A percentile compares a stretch with the other conserved stretches of the same genome.
Conservation (phyloP, 352 stramenopile genomes). For the Aphanomyces astaci region DNA sequence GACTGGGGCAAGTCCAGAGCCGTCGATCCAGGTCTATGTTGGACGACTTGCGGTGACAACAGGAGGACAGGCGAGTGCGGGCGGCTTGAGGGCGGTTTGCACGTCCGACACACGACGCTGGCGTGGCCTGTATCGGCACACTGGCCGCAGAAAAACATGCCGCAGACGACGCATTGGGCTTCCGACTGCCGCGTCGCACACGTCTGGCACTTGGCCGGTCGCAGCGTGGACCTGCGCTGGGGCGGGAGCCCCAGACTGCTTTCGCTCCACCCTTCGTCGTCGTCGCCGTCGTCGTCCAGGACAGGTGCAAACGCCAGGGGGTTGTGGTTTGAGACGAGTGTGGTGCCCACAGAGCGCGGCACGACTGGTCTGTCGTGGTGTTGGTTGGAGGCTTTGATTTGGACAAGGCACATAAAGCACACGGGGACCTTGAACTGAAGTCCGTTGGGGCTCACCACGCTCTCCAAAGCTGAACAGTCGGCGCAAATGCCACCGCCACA, state of each 20-base stretch:
- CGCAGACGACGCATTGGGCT: conserved; percentile 9
- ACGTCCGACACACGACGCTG: neutral
- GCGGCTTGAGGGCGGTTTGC: neutral
- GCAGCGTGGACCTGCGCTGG: neutral
- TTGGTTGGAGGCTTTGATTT: neutral
- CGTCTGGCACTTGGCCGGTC: neutral
- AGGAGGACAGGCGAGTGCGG: neutral
- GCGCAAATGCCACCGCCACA: conserved; percentile 1
- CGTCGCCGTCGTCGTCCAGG: neutral
- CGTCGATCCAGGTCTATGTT: too few relatives aligned
- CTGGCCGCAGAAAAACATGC: neutral
- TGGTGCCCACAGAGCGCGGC: neutral
- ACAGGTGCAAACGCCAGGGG: neutral
- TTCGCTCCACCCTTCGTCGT: conserved; percentile 16
- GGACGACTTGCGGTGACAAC: neutral
- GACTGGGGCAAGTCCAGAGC: too few relatives aligned
- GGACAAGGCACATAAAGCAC: conserved; percentile 12
- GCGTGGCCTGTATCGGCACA: neutral
- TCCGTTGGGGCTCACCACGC: neutral
- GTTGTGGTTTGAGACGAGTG: neutral
- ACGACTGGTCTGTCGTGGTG: neutral
- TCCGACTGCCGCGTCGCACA: neutral
- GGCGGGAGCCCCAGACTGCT: conserved; percentile 7
- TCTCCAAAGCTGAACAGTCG: conserved; percentile 9
- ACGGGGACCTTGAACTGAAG: conserved; percentile 13